phyloP scores from a whole-genome alignment of 2,329 filamentous ascomycete species.

The Coniochaeta pulveracea region DNA sequence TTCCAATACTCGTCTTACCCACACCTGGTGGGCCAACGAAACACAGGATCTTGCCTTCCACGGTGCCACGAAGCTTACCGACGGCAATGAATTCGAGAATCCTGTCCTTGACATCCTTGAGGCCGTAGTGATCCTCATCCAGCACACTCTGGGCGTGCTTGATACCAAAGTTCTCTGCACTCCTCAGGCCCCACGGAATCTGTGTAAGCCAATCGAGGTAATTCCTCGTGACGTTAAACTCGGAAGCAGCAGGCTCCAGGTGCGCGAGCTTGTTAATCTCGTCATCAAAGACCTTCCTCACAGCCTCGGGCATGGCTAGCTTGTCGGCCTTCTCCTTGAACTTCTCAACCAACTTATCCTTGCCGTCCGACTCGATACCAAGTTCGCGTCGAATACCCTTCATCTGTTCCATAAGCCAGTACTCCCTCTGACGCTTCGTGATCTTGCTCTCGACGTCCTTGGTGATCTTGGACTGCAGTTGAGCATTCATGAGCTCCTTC shows the following conservation, averaged over 20 bases:
- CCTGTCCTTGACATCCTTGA: constrained; percentile 97
- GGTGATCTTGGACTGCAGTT: constrained; percentile 91
- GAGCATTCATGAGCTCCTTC: constrained; percentile 97
- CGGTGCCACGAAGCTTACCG: constrained; percentile 89
- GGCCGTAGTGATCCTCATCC: constrained; percentile 91
- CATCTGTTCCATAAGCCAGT: constrained; percentile 99
- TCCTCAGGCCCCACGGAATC: constrained; percentile 93
- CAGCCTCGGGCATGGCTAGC: constrained; percentile 90
- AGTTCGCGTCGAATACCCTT: constrained; percentile 94
- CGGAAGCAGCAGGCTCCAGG: constrained; percentile 87
- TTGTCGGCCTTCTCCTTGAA: constrained; percentile 94
- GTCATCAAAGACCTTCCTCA: constrained; percentile 96
- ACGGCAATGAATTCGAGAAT: constrained; percentile 98
- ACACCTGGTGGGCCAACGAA: constrained; percentile 96
- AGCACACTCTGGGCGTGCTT: constrained; percentile 80
- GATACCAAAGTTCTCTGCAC: constrained; percentile 93
- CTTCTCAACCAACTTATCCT: constrained; percentile 94
- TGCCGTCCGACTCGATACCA: constrained; percentile 93
- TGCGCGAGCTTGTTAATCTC: constrained; percentile 96
- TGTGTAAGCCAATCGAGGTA: constrained; percentile 98
- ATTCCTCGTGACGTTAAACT: constrained; percentile 97
- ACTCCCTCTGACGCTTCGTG: constrained; percentile 91
- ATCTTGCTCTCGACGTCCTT: constrained; percentile 98
- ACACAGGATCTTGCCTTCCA: constrained; percentile 96
- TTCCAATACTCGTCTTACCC: constrained; percentile 97